Base-by-base conservation (phyloP, 371 early-diverging fungal species). In the Mucor irregularis region DNA sequence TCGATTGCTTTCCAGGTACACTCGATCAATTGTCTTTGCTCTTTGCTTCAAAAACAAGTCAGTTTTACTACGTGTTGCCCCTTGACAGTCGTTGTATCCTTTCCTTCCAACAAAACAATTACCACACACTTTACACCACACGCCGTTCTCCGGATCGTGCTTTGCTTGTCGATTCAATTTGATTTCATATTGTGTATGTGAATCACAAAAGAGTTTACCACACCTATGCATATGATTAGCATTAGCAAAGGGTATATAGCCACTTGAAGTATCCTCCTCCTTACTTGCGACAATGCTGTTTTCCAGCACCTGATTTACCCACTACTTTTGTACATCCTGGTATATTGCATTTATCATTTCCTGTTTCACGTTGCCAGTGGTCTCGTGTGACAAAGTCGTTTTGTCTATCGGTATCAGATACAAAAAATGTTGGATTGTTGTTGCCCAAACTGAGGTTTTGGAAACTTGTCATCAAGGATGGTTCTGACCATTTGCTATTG, bases 1-100 rank as follows among this genome's bases (percentile, higher is more conserved):
- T 48, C 92, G 83, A 66, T 94, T 96, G 14, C 83, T 83, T 49
- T 94, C 95, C 46, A 96, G 61, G 56, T 82, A 81, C 4, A 88
- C 81, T 34, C 77, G 74, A 43, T 89, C 90, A 10, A 87, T 80
- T 8, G 77, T 76, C 42, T 69, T 78, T 31, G 70, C 78, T 46
- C 94, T 72, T 50, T 73, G 56, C 33, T 79, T 80, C 29, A 81
- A 54, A 63, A 91, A 92, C 11, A 53, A 47, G 0, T 71, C 66
- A 6, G 89, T 86, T 40, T 68, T 68, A 22, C 53, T 73, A 17
- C 85, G 74, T 16, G 68, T 74, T 9, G 64, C 77, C 35, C 75
- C 69, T 7, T 33, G 28, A 29, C 64, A 49, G 53, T 82, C 72
- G 4, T 66, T 37, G 48, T 83, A 81, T 25, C 86, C 82, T 17